These are phyloP conservation scores for Umbelopsis ramanniana DNA, from an alignment of 192 early-diverging fungal genomes.

Conservation along the genomic window DNA sequence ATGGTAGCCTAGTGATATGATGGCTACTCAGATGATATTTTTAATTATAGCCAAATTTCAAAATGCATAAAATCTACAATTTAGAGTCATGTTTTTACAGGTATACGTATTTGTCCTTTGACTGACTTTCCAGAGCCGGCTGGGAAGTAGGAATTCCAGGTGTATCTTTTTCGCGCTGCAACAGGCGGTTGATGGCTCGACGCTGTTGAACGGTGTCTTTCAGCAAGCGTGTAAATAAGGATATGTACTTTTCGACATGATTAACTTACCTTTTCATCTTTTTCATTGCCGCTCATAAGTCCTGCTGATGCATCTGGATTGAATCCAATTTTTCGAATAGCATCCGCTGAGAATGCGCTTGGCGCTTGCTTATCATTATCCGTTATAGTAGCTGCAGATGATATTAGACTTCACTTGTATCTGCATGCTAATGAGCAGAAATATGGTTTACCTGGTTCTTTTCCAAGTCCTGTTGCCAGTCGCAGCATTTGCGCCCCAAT, in stretches of 20 bases:
- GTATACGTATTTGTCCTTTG: constrained; percentile 16
- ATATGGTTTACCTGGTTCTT: neutral
- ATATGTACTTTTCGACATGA: neutral
- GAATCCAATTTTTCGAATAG: constrained; percentile 8
- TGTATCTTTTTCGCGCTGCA: constrained; percentile 4
- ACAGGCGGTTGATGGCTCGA: constrained; percentile 10
- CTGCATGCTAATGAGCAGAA: neutral
- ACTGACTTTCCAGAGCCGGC: neutral
- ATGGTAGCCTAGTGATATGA: neutral
- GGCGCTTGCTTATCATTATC: neutral
- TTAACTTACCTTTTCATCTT: constrained; percentile 1
- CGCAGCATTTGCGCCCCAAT: constrained; percentile 7
- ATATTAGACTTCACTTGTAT: neutral
- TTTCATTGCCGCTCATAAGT: neutral
- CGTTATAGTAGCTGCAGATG: neutral
- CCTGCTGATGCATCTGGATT: constrained; percentile 7
- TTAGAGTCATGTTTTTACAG: neutral
- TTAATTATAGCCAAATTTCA: constrained; percentile 18
- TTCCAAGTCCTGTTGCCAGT: neutral
- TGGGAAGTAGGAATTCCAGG: neutral
- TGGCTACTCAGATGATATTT: neutral
- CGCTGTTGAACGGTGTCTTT: neutral
- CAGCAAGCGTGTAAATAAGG: neutral
- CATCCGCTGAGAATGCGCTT: neutral
- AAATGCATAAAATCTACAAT: neutral